Evolutionary conservation across 352 stramenopile genomes (phyloP), one percentile per base, ranked within the genome.

Genomic region (Plasmopara muralis): DNA sequence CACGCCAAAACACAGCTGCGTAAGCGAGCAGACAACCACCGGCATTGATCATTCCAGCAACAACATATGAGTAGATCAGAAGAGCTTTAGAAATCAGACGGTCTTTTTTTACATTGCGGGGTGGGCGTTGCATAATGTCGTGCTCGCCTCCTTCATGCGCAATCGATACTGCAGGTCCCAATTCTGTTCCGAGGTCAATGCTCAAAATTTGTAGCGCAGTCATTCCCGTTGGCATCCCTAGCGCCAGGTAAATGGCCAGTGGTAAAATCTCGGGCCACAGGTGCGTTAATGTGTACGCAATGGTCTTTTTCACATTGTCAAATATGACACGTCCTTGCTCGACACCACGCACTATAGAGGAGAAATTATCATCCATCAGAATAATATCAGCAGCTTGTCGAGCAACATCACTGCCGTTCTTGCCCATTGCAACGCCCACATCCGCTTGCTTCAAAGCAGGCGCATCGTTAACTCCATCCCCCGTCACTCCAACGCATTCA

Each of bases 321-420:
- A 67, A 85, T 47, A 81, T 85, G 42, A 74, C 53, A 9, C 72
- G 64, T n/a, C 70, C 72, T 55, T 82, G 60, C 43, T 77, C 68
- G 38, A 85, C 62, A 18, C 69, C 74, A 1, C 57, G 55, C n/a
- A 98, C 93, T 67, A 98, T 98, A 0, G 87, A 97, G 9, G 88
- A 88, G 60, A 98, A 98, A 56, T 96, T 95, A 64, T 98, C 95
- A 69, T 98, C 92, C 71, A 97, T 85, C 41, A 97, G 76, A 40
- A 97, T 89, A 58, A 98, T 97, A 59, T 98, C 95, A 31, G 84
- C 90, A 8, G 93, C 94, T 55, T 97, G 42, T 0, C 53, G 53
- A 37, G 93, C 89, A 2, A 98, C 96, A 47, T 97, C 90, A 31
- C 89, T 97, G 51, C 95, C 95, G 58, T 88, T 94, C 48, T 89